Evolutionary conservation across 768 basidiomycete species (phyloP), one percentile per base, ranked within the genome.

Genomic region (Amanita exitialis): DNA sequence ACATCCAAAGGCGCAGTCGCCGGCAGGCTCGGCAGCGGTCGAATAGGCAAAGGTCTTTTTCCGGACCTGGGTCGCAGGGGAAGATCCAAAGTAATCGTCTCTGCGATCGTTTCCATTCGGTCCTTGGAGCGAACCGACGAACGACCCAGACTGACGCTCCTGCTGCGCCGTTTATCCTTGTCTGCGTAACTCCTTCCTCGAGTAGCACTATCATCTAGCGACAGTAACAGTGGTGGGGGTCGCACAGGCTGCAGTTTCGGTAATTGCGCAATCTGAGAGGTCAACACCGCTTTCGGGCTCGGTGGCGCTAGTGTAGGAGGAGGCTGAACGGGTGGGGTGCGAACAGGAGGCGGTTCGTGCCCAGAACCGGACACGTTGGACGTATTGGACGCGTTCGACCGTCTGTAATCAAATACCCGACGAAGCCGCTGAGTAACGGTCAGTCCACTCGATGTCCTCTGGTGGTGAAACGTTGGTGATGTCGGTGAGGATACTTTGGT

Each of bases 91-190:
- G 4, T 3, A 12, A 6, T 4, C 28, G 30, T 34, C 38, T 43
- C 25, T 12, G 13, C 7, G 16, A 38, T 28, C 35, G 47, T 15
- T 6, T 49, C 23, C 48, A 38, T 38, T 6, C 25, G 35, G 9
- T 30, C 23, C 27, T 6, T 39, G 27, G 49, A 6, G 16, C 37
- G 35, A 13, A n/a, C 15, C 23, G 38, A 28, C 9, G 9, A 41
- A 30, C 38, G 27, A 15, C 49, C 39, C 2, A 39, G n/a, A 34
- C 49, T 42, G 16, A 18, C 49, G 18, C 49, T 42, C 36, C 47
- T 48, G 36, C 47, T 48, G 47, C 47, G 47, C 16, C 47, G 47
- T 12, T 48, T 48, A 34, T n/a, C 23, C 23, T 9, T 48, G 10
- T 48, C 47, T n/a, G 25, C 18, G 7, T 21, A 9, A 7, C 5